Base-by-base conservation (phyloP, 2,329 filamentous ascomycete genomes). In the Trichoderma hamatum region DNA sequence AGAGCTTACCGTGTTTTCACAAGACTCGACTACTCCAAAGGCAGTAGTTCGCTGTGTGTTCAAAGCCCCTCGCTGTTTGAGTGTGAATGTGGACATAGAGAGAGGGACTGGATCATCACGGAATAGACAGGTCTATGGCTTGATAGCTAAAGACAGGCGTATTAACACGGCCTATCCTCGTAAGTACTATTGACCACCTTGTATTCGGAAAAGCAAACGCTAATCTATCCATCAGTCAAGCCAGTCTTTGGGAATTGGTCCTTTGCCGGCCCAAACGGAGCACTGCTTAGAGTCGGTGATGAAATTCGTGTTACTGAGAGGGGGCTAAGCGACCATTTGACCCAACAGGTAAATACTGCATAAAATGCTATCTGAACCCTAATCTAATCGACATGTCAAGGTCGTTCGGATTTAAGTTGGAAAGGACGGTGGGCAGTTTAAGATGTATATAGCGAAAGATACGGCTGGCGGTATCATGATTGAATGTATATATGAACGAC, bases 231-330 rank as follows among this genome's bases (percentile, higher is more conserved):
- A n/a, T 28, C n/a, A 26, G 71, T 72, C 26, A 73, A 73, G 30
- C 72, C 72, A 13, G 72, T 73, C 3, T 73, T 73, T 68, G 72
- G 72, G 16, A 71, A 73, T 43, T 73, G 71, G 63, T 68, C 72
- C 6, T 72, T 69, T 60, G 70, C 68, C 13, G 70, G 69, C 13
- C 71, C 72, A 16, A 71, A 68, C n/a, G 72, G 72, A 13, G 70
- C 63, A 3, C 69, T 67, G 3, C 43, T 73, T 10, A 51, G 71
- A 30, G 72, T 73, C 9, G 72, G 71, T 1, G 72, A 84, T 73
- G 69, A 68, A 49, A 51, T 71, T 24, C 55, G 56, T 19, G 62
- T 72, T 19, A 70, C 59, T 9, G 54, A 70, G 52, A 71, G 68
- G 19, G 60, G 60, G 28, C 28, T 32, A 6, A 51, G 43, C 14